phyloP scores from a whole-genome alignment of 345 rosid species.

The Corymbia maculata region DNA sequence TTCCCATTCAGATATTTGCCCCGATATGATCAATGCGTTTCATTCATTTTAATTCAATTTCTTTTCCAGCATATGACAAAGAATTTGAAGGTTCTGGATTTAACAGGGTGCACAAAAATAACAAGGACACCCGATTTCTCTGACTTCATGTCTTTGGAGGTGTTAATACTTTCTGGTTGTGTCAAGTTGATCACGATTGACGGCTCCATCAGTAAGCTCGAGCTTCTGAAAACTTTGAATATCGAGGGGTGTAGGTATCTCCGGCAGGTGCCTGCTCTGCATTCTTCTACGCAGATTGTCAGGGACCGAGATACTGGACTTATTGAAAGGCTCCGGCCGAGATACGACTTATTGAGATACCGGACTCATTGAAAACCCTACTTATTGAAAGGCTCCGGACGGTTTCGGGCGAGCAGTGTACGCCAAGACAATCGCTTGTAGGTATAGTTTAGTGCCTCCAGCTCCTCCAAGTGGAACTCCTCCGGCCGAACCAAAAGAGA shows the following conservation, averaged over 20 bases:
- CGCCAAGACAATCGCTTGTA: too few species aligned
- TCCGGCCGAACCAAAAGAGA: too few species aligned
- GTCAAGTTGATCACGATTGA: rapidly evolving
- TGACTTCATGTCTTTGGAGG: neutral
- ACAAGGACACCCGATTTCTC: neutral
- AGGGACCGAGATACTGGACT: too few species aligned
- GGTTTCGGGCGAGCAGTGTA: too few species aligned
- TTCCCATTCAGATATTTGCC: neutral
- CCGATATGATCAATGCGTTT: neutral
- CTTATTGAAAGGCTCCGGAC: too few species aligned
- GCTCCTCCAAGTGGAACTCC: too few species aligned
- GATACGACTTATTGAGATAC: too few species aligned
- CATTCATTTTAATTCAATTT: neutral
- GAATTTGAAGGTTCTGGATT: neutral
- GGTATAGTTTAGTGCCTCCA: too few species aligned
- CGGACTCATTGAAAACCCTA: too few species aligned
- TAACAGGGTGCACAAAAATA: rapidly evolving
- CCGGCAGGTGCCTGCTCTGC: neutral
- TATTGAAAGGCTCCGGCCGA: too few species aligned
- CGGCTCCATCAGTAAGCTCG: rapidly evolving
- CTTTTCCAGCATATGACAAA: neutral
- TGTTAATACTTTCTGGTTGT: neutral
- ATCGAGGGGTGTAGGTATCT: neutral
- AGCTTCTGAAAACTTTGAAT: neutral
- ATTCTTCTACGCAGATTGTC: neutral